These are phyloP conservation scores for Apophysomyces elegans DNA, from an alignment of 371 early-diverging fungal genomes.

Conservation along the genomic window DNA sequence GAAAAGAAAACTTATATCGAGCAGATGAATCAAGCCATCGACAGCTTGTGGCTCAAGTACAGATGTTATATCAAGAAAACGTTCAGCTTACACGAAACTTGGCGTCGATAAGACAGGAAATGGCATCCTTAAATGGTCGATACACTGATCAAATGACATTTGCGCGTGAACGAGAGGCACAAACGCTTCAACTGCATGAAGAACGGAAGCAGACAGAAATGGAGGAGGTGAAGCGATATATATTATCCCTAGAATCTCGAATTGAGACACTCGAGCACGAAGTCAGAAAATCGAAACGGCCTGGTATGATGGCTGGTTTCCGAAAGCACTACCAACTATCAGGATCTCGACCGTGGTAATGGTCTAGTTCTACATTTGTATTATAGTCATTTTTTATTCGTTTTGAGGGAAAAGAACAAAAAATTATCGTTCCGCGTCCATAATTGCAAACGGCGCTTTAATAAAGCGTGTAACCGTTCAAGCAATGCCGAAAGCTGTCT, in stretches of 20 bases:
- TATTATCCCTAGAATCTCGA: constrained; percentile 37
- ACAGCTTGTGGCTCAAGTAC: constrained; percentile 41
- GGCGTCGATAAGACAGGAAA: constrained; percentile 58
- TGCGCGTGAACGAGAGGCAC: constrained; percentile 57
- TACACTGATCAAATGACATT: constrained; percentile 52
- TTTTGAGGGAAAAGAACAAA: too few relatives aligned
- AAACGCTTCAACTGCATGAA: constrained; percentile 51
- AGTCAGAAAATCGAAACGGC: constrained; percentile 13
- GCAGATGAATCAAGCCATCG: constrained; percentile 19
- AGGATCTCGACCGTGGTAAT: constrained; percentile 30
- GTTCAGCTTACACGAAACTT: constrained; percentile 47
- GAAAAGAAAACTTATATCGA: background rate
- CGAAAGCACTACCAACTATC: constrained; percentile 34
- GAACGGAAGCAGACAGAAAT: constrained; percentile 55
- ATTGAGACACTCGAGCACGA: constrained; percentile 7
- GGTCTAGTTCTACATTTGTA: background rate
- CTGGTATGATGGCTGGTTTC: constrained; percentile 19
- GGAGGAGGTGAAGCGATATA: constrained; percentile 54
- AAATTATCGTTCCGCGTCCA: background rate
- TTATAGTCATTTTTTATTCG: too few relatives aligned
- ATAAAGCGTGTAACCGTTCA: too few relatives aligned
- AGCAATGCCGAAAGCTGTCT: too few relatives aligned
- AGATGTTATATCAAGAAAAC: constrained; percentile 55
- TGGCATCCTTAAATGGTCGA: constrained; percentile 47
- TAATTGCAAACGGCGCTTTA: too few relatives aligned